Evolutionary conservation across 108 stramenopile species (phyloP).

Genomic region (Cyclotella choctawhatcheeana): DNA sequence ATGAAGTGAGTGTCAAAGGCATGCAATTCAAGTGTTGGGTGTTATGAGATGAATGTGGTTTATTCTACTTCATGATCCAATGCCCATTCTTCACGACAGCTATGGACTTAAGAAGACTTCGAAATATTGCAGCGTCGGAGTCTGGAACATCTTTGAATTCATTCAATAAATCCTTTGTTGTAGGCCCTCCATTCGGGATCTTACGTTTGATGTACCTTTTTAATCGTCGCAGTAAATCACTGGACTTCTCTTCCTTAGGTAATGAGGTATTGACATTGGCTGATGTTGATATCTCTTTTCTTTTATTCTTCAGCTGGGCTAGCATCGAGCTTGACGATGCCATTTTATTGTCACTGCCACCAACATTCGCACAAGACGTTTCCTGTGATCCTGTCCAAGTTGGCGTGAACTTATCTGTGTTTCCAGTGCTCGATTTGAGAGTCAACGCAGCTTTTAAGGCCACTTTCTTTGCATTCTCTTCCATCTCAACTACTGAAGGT

Average conservation of each 20-base stretch:
- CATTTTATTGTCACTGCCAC: conserved; percentile 2
- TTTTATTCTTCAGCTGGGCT: conserved; percentile 60
- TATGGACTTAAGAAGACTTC: conserved; percentile 70
- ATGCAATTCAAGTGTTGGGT: background rate
- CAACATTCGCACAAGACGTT: conserved; percentile 11
- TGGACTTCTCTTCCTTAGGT: conserved; percentile 41
- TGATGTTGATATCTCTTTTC: conserved; percentile 47
- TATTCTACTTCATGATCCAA: conserved; percentile 51
- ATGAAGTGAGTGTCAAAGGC: too few species aligned
- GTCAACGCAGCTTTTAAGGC: conserved; percentile 66
- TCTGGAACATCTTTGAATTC: conserved; percentile 69
- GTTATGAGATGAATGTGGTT: background rate
- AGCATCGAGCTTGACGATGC: conserved; percentile 57
- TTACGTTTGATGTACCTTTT: conserved; percentile 51
- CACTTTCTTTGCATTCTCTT: conserved; percentile 71
- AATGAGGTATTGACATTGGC: conserved; percentile 21
- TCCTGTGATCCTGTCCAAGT: conserved; percentile 74
- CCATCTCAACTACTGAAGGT: conserved; percentile 70
- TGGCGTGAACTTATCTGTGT: conserved; percentile 50
- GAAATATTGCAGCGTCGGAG: conserved; percentile 70
- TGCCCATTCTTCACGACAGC: conserved; percentile 62
- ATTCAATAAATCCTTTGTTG: conserved; percentile 68
- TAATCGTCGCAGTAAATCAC: conserved; percentile 56
- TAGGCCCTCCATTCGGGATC: conserved; percentile 52
- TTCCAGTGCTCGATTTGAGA: conserved; percentile 57